Evolutionary conservation across 169 alveolate species (phyloP).

Genomic region (Hammondia hammondi): DNA sequence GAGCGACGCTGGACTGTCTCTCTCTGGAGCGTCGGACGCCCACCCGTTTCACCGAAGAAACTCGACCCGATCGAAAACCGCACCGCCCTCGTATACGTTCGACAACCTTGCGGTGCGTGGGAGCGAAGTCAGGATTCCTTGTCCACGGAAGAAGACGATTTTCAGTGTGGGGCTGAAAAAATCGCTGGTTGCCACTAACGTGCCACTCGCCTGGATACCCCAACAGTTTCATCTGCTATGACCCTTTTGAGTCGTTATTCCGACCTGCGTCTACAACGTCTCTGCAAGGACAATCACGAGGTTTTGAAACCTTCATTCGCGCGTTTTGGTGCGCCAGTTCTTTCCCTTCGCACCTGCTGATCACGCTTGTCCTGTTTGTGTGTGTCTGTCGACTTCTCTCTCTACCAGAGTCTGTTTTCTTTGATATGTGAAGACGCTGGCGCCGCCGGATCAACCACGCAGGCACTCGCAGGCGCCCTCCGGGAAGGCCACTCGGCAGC

Average conservation of each 20-base stretch:
- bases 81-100: neutral
- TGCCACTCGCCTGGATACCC: too few species aligned
- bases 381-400: neutral
- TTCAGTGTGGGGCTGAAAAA: too few species aligned
- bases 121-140: neutral
- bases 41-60: neutral
- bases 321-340: too few species aligned
- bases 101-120: conserved; percentile 21
- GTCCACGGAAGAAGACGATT: too few species aligned
- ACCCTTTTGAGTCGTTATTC: too few species aligned
- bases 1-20: neutral
- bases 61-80: neutral
- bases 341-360: neutral
- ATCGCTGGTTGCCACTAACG: too few species aligned
- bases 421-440: conserved; percentile 7
- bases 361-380: neutral
- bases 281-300: too few species aligned
- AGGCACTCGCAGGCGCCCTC: conserved; percentile 1
- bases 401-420: conserved; percentile 4
- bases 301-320: too few species aligned
- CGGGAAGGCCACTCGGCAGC: neutral
- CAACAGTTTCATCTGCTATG: too few species aligned
- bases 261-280: too few species aligned
- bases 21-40: neutral
- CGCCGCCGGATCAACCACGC: neutral